A percentile compares a stretch with the other conserved stretches of the same genome.
Evolutionary conservation across 2,329 filamentous ascomycete species (phyloP).

Genomic region (Blumeria hordei): DNA sequence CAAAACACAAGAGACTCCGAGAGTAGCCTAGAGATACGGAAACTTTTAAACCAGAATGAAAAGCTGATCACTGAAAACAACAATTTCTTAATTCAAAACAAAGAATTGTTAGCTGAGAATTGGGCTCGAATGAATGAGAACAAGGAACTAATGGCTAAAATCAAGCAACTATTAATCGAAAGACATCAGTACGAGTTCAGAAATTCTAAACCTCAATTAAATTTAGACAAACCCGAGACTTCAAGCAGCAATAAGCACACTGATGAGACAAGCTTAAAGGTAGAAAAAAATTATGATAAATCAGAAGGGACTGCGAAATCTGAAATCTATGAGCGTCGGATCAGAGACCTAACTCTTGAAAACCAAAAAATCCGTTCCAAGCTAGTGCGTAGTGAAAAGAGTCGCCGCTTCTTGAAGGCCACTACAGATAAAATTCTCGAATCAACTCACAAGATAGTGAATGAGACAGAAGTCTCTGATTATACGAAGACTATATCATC

Average conservation of each 20-base stretch:
- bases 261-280: neutral
- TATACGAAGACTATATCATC: neutral
- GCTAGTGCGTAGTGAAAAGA: slow-evolving; percentile 8
- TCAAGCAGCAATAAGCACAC: neutral
- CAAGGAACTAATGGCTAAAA: neutral
- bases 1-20: neutral
- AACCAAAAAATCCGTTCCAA: slow-evolving; percentile 12
- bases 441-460: neutral
- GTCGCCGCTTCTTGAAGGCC: slow-evolving; percentile 3
- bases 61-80: neutral
- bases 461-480: neutral
- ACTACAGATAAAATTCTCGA: slow-evolving; percentile 5
- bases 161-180: neutral
- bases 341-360: neutral
- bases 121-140: neutral
- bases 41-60: neutral
- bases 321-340: neutral
- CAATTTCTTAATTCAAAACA: neutral
- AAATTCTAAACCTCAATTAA: neutral
- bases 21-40: neutral
- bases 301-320: neutral
- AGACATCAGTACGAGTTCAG: neutral
- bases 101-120: neutral
- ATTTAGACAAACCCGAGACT: neutral
- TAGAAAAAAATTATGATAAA: neutral